phyloP scores from a whole-genome alignment of 78 protist genomes.

The Isochrysis galbana region DNA sequence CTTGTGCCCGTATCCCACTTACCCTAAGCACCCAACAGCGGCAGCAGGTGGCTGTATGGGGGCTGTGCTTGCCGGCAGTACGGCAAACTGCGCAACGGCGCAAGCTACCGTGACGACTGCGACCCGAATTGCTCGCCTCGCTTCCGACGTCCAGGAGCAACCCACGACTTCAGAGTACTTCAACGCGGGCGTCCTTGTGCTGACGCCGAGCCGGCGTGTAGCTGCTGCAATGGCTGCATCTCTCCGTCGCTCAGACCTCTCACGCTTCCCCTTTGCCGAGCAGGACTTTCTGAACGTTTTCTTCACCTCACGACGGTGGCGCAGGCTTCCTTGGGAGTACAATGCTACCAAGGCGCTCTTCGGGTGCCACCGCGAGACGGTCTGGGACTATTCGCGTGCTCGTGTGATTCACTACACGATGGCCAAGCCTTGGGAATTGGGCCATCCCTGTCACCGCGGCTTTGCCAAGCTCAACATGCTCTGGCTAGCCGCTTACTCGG shows the following conservation, averaged over 20 bases:
- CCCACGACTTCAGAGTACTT: too few relatives aligned
- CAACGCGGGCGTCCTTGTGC: slow-evolving; percentile 15
- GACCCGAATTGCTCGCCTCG: too few relatives aligned
- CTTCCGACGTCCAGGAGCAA: too few relatives aligned
- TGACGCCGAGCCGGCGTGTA: not conserved
- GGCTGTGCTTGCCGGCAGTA: not conserved
- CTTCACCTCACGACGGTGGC: not conserved
- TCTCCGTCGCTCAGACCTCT: not conserved
- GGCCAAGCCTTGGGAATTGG: slow-evolving; percentile 19
- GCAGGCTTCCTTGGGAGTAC: not conserved
- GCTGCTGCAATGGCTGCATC: not conserved
- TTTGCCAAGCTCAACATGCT: not conserved
- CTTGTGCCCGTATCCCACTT: not conserved
- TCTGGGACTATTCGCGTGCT: not conserved
- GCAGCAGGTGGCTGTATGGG: too few relatives aligned
- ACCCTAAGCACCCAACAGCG: too few relatives aligned
- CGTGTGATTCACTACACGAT: not conserved
- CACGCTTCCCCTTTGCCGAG: not conserved
- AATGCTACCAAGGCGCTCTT: not conserved
- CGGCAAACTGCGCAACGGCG: too few relatives aligned
- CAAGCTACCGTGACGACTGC: too few relatives aligned
- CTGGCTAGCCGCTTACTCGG: not conserved
- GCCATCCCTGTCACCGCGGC: not conserved
- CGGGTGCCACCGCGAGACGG: not conserved
- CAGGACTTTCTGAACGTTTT: not conserved